Base-by-base conservation (phyloP, 1,284 basidiomycete species). In the Ganoderma sp. region DNA sequence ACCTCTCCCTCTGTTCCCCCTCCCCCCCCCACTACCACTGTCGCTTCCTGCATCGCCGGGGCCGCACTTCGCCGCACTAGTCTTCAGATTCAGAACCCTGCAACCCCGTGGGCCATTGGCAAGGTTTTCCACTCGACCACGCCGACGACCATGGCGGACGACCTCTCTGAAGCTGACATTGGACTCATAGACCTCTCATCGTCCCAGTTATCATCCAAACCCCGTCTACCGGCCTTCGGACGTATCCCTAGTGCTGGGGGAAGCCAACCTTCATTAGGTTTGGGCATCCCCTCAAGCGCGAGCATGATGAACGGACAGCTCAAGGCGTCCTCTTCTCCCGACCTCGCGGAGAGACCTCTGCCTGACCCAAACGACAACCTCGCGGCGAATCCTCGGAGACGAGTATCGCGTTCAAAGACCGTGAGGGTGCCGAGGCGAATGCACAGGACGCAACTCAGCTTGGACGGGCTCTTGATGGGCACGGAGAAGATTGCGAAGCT, bases 401-500 rank as follows among this genome's bases (percentile, higher is more conserved):
- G 71, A 28, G 63, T 78, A n/a, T 75, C 79, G 45, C 79, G 84
- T n/a, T 82, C 83, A 19, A 80, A 77, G 58, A 84, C 85, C 1
- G 73, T 82, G 9, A 73, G 78, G 41, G 71, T 78, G n/a, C 71
- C 66, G 22, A 70, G 57, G 54, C 69, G 66, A 34, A 73, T 63
- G 67, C 73, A 69, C 14, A 60, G 67, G 25, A 69, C 69, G 12
- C 70, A 60, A 15, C 48, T 71, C 48, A 76, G 73, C 57, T 65
- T 80, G 17, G 75, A 78, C 32, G 75, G 75, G 15, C 72, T 80
- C n/a, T 68, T 76, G 3, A 79, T 94, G 57, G 83, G 88, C 28
- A 74, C 80, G 0, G 84, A 83, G 10, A 85, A 85, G 34, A 74
- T 88, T 2, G 73, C 75, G 15, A 85, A 80, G 59, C 84, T 97